Evolutionary conservation across 352 stramenopile genomes (phyloP).

Genomic region (Pythium guiyangense): DNA sequence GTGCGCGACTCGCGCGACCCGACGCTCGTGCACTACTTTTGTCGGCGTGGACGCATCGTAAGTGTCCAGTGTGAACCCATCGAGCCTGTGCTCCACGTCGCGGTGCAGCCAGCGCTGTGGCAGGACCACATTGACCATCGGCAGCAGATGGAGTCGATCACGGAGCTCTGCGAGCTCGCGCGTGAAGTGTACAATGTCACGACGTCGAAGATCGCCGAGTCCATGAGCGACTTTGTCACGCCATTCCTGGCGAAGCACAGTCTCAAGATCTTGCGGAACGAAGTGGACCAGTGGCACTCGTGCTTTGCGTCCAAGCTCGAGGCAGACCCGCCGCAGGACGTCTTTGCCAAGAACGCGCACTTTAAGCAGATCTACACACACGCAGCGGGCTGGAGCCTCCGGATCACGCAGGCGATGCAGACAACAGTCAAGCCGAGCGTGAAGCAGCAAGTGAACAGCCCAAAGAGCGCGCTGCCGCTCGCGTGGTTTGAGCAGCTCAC

Average conservation of each 20-base stretch:
- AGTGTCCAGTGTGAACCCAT: constrained; percentile 75
- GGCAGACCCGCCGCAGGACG: constrained; percentile 58
- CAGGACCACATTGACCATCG: constrained; percentile 74
- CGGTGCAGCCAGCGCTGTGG: constrained; percentile 77
- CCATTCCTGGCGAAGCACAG: constrained; percentile 65
- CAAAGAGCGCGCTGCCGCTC: constrained; percentile 67
- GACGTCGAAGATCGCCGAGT: constrained; percentile 72
- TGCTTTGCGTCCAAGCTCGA: constrained; percentile 76
- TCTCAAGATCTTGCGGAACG: constrained; percentile 70
- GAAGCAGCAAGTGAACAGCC: constrained; percentile 56
- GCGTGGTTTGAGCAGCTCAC: constrained; percentile 79
- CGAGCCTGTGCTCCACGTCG: constrained; percentile 78
- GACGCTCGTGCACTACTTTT: constrained; percentile 77
- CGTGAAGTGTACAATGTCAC: constrained; percentile 72
- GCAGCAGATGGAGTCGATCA: constrained; percentile 51
- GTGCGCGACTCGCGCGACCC: constrained; percentile 59
- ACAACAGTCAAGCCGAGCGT: constrained; percentile 72
- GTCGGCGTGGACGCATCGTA: constrained; percentile 63
- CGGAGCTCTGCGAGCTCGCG: constrained; percentile 72
- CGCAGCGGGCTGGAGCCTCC: constrained; percentile 67
- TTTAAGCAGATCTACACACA: constrained; percentile 84
- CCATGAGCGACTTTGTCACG: constrained; percentile 66
- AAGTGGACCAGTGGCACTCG: constrained; percentile 82
- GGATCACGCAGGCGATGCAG: constrained; percentile 75
- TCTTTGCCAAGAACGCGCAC: constrained; percentile 77